A percentile compares a stretch with the other conserved stretches of the same genome.
These are phyloP conservation scores for Aspergillus awamori DNA, from an alignment of 2,329 filamentous ascomycete genomes.

Conservation along the genomic window DNA sequence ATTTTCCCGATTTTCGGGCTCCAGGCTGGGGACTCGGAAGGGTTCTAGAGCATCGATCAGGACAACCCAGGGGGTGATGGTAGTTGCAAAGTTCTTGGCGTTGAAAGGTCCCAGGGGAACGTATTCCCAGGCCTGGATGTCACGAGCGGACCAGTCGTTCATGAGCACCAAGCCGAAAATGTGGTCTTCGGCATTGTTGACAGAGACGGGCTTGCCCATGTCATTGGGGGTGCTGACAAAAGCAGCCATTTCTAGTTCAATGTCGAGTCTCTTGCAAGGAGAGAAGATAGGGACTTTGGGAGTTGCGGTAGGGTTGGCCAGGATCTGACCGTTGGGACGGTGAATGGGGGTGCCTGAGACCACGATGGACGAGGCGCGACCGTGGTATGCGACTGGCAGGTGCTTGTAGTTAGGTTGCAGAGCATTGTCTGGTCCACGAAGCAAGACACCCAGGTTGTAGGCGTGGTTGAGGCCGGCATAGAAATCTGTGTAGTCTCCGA, in stretches of 20 bases:
- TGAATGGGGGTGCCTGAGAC: conserved; percentile 72
- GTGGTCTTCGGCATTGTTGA: conserved; percentile 67
- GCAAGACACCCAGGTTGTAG: conserved; percentile 70
- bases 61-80: conserved; percentile 78
- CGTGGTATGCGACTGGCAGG: conserved; percentile 80
- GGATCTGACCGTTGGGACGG: conserved; percentile 75
- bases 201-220: conserved; percentile 65
- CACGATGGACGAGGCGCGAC: conserved; percentile 74
- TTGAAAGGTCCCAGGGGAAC: conserved; percentile 81
- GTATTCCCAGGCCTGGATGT: conserved; percentile 84
- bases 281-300: conserved; percentile 66
- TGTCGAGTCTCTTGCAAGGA: conserved; percentile 69
- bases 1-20: conserved; percentile 54
- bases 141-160: conserved; percentile 85
- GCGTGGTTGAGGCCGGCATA: conserved; percentile 81
- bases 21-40: conserved; percentile 59
- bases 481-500: conserved; percentile 85
- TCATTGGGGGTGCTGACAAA: conserved; percentile 69
- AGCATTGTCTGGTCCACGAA: conserved; percentile 71
- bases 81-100: conserved; percentile 79
- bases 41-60: conserved; percentile 74
- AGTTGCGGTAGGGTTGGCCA: conserved; percentile 64
- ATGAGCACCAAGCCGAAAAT: conserved; percentile 80
- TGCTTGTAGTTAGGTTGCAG: conserved; percentile 81
- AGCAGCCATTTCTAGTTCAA: conserved; percentile 78